Percentiles rank a stretch among this genome's conserved stretches.
phyloP scores from a whole-genome alignment of 2,329 filamentous ascomycete species.

The Calonectria honghensis region DNA sequence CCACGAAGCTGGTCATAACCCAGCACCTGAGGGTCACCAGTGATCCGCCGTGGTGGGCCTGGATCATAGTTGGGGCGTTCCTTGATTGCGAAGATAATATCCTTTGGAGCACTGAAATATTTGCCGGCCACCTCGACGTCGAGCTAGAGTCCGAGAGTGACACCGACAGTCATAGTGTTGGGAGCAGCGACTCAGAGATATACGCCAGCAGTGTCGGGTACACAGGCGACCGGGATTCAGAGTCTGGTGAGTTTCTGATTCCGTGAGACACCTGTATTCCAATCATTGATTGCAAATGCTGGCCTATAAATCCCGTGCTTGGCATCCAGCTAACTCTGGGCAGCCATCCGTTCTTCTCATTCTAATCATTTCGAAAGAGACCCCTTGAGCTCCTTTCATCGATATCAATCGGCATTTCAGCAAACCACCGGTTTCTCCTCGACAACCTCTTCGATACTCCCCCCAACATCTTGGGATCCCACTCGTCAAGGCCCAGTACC shows the following conservation, averaged over 20 bases:
- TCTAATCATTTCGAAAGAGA: constrained; percentile 20
- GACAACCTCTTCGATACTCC: constrained; percentile 20
- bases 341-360: constrained; percentile 35
- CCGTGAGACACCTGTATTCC: constrained; percentile 3
- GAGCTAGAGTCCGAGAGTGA: constrained; percentile 55
- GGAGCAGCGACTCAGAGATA: constrained; percentile 40
- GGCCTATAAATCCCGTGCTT: constrained; percentile 10
- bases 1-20: constrained; percentile 67
- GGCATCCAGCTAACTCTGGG: constrained; percentile 32
- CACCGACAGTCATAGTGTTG: constrained; percentile 21
- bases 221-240: constrained; percentile 43
- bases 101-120: constrained; percentile 69
- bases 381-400: constrained; percentile 19
- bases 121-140: constrained; percentile 58
- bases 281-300: constrained; percentile 30
- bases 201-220: constrained; percentile 35
- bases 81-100: constrained; percentile 64
- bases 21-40: constrained; percentile 62
- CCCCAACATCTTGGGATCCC: constrained; percentile 55
- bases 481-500: constrained; percentile 56
- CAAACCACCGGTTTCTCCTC: constrained; percentile 39
- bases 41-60: constrained; percentile 64
- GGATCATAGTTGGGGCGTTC: constrained; percentile 68
- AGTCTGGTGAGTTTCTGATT: constrained; percentile 47
- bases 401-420: constrained; percentile 27